Percentiles rank a stretch among this genome's conserved stretches.
Evolutionary conservation across 1,284 basidiomycete species (phyloP).

Genomic region (Tetrapyrgos nigripes): DNA sequence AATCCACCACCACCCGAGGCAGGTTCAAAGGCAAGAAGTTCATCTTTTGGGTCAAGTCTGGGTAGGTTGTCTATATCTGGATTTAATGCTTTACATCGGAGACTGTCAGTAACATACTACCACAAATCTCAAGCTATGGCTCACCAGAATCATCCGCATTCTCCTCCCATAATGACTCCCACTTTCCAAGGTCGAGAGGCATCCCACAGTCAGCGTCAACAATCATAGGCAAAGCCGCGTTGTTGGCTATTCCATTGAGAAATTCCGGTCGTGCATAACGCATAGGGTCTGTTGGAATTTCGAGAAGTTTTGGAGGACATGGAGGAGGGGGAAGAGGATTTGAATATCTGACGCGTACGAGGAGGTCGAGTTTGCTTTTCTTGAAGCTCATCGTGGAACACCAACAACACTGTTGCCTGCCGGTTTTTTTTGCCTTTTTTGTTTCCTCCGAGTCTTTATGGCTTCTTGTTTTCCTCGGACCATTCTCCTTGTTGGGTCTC

Average conservation of each 20-base stretch:
- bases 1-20: slow-evolving; percentile 46
- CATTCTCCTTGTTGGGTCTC: slow-evolving; percentile 45
- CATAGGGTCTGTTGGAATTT: slow-evolving; percentile 85
- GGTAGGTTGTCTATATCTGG: slow-evolving; percentile 68
- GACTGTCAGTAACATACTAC: slow-evolving; percentile 2
- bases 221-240: slow-evolving; percentile 88
- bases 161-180: slow-evolving; percentile 85
- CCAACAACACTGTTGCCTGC: not conserved
- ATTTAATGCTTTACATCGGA: slow-evolving; percentile 66
- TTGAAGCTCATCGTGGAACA: slow-evolving; percentile 26
- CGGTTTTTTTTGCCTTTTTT: not conserved
- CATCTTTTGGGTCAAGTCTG: slow-evolving; percentile 74
- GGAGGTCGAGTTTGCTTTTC: slow-evolving; percentile 78
- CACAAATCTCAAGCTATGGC: slow-evolving; percentile 25
- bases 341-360: slow-evolving; percentile 90
- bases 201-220: slow-evolving; percentile 95
- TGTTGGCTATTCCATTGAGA: slow-evolving; percentile 79
- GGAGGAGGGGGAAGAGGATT: slow-evolving; percentile 94
- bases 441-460: not conserved
- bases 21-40: slow-evolving; percentile 68
- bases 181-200: slow-evolving; percentile 87
- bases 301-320: slow-evolving; percentile 92
- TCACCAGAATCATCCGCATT: slow-evolving; percentile 71
- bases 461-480: slow-evolving; percentile 48
- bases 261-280: slow-evolving; percentile 89